A percentile compares a stretch with the other conserved stretches of the same genome.
phyloP scores from a whole-genome alignment of 768 basidiomycete species.

The Agaricus blazei region DNA sequence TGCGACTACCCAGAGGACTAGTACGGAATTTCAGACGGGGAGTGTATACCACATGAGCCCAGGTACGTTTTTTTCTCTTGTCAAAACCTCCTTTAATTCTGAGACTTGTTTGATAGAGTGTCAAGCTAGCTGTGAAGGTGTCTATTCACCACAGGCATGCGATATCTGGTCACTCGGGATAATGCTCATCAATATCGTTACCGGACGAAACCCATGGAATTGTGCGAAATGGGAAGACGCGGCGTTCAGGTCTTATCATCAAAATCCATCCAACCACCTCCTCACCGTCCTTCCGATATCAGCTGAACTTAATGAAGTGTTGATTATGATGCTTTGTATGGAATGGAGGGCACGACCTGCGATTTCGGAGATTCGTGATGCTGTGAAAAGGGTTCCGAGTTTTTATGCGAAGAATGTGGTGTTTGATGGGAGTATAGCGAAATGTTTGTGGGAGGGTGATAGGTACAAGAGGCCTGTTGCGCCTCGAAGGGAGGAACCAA shows the following conservation, averaged over 20 bases:
- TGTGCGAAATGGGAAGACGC: conserved; percentile 78
- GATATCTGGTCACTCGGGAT: conserved; percentile 98
- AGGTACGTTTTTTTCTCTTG: conserved; percentile 38
- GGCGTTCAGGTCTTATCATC: conserved; percentile 85
- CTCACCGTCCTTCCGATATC: conserved; percentile 82
- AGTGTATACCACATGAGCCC: conserved; percentile 99
- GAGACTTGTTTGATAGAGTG: conserved; percentile 57
- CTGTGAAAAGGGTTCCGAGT: conserved; percentile 49
- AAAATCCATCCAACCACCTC: conserved; percentile 75
- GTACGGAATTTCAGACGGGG: conserved; percentile 91
- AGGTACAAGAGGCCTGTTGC: conserved; percentile 17
- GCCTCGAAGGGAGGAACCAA: conserved; percentile 4
- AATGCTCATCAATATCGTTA: conserved; percentile 92
- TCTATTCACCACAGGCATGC: conserved; percentile 84
- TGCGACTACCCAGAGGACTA: conserved; percentile 80
- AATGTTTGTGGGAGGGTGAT: conserved; percentile 74
- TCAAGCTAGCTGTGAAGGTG: conserved; percentile 64
- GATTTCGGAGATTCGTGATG: conserved; percentile 47
- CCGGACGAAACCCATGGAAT: conserved; percentile 95
- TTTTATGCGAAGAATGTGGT: conserved; percentile 75
- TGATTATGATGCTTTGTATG: conserved; percentile 68
- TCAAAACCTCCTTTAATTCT: not conserved
- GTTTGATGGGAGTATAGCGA: conserved; percentile 78
- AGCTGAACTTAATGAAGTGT: conserved; percentile 61
- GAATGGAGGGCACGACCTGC: conserved; percentile 59